Base-by-base conservation (phyloP, 306 rosid species). In the Cercis canadensis region DNA sequence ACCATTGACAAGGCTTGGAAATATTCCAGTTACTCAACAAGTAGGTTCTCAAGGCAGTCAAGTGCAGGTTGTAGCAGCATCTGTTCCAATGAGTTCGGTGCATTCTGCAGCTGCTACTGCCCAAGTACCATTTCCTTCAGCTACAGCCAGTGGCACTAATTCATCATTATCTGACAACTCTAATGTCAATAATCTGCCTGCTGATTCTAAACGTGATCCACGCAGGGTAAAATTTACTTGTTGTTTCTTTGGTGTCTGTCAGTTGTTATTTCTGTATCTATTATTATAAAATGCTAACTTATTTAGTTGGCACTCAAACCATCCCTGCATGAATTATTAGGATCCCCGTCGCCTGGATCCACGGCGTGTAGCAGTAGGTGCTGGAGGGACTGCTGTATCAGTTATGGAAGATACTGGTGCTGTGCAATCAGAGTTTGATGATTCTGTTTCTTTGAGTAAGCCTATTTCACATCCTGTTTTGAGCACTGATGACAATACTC, bases 341-440 rank as follows among this genome's bases (percentile, higher is more conserved):
- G 99, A 91, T 82, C 99, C 99, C 49, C 99, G 99, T 68, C 97
- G 99, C 61, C 72, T 86, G 36, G 99, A 94, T 94, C 99, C 99
- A 4, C 90, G 99, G 15, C 92, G 92, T 63, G 79, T 75, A 58
- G 75, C 81, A 2, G 83, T 70, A 50, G 69, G 78, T 72, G 57
- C 83, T 69, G 88, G 83, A 54, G n/a, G n/a, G n/a, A n/a, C n/a
- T n/a, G n/a, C n/a, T n/a, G n/a, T n/a, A n/a, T 78, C 95, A 57
- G 15, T 65, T 47, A 47, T 73, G 43, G 97, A 94, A 44, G 95
- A 91, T 67, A 55, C 55, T 61, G 75, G 65, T 75, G 75, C 72
- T 60, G 18, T 70, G 72, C 84, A 80, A 60, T 76, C 75, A 64
- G 96, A 91, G 32, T 75, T 71, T 67, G 91, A 89, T 62, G 79